Conservation (phyloP, 2,329 filamentous ascomycete species). For the Herpotrichia juniperi region DNA sequence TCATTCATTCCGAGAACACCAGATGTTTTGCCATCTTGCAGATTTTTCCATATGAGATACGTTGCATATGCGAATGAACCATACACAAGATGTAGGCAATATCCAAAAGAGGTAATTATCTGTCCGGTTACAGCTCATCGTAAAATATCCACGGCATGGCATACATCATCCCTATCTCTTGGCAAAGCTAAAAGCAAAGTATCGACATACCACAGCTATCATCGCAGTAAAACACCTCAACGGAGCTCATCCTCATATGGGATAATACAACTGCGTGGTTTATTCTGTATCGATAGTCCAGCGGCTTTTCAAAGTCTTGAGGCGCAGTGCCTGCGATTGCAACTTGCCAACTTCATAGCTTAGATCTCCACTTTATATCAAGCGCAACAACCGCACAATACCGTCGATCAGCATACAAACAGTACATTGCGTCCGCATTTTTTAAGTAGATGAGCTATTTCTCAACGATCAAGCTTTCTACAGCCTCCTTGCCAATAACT, state of each 20-base stretch:
- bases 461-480: too few species aligned
- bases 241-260: neutral
- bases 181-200: neutral
- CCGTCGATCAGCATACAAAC: too few species aligned
- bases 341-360: neutral
- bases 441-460: too few species aligned
- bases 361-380: too few species aligned
- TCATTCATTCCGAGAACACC: too few species aligned
- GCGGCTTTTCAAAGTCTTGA: neutral
- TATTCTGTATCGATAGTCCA: too few species aligned
- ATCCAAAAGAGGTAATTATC: neutral
- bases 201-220: neutral
- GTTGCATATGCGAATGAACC: neutral
- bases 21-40: neutral
- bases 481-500: too few species aligned
- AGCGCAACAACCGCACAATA: too few species aligned
- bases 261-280: slow-evolving; percentile 1
- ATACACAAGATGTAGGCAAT: neutral
- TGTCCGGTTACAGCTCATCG: neutral
- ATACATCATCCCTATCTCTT: neutral
- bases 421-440: too few species aligned
- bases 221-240: neutral
- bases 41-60: too few species aligned
- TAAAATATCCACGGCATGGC: too few species aligned
- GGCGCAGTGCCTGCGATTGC: slow-evolving; percentile 1